phyloP scores from a whole-genome alignment of 2,329 filamentous ascomycete species.

The Penicillium sp. region DNA sequence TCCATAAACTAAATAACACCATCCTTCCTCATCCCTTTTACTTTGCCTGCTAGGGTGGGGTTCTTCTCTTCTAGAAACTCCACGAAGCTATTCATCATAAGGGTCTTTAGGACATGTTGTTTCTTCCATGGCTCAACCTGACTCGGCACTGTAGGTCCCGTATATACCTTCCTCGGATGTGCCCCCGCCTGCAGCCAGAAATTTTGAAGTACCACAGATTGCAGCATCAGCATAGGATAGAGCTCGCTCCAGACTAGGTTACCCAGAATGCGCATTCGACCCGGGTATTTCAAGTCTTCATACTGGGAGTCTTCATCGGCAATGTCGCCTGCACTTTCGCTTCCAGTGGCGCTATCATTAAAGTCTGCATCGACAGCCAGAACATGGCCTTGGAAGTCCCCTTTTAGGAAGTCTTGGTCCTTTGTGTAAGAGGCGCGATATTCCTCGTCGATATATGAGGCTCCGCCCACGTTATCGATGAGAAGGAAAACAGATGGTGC shows the following conservation, averaged over 20 bases:
- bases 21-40: background rate
- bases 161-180: conserved; percentile 26
- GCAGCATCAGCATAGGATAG: conserved; percentile 14
- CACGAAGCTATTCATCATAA: conserved; percentile 8
- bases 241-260: conserved; percentile 28
- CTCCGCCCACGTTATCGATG: conserved; percentile 2
- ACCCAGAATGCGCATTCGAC: conserved; percentile 24
- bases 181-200: conserved; percentile 24
- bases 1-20: background rate
- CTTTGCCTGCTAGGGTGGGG: conserved; percentile 2
- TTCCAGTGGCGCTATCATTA: background rate
- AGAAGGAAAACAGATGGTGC: conserved; percentile 6
- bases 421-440: background rate
- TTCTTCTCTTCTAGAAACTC: conserved; percentile 4
- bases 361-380: conserved; percentile 21
- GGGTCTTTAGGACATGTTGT: background rate
- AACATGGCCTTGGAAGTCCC: conserved; percentile 18
- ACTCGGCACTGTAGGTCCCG: conserved; percentile 17
- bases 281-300: conserved; percentile 10
- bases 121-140: conserved; percentile 10
- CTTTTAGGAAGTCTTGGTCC: conserved; percentile 7
- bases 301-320: conserved; percentile 1
- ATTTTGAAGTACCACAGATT: conserved; percentile 12
- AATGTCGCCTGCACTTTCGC: background rate
- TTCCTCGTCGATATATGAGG: conserved; percentile 2